Conservation (phyloP, 257 asterid species). For the Craterostigma plantagineum region DNA sequence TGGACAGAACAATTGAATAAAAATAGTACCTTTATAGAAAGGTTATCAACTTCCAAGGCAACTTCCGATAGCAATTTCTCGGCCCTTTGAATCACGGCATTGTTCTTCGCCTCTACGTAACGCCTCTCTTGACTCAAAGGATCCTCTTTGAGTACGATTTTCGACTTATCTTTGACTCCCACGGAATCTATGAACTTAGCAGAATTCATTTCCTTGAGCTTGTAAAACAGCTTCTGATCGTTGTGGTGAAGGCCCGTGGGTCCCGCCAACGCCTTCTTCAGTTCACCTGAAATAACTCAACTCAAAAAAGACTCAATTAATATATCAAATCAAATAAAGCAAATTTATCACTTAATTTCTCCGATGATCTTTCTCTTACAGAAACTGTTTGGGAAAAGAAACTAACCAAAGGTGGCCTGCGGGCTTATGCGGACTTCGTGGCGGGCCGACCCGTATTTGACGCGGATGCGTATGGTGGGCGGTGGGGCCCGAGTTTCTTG, state of each 20-base stretch:
- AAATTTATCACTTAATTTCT: too few relatives aligned
- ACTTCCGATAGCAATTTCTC: constrained; percentile 48
- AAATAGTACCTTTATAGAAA: constrained; percentile 40
- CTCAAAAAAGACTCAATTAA: background rate
- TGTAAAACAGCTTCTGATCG: constrained; percentile 74
- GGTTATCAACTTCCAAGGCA: constrained; percentile 58
- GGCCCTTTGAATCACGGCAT: constrained; percentile 48
- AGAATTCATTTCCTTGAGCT: constrained; percentile 67
- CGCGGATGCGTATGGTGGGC: constrained; percentile 69
- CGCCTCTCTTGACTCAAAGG: constrained; percentile 64
- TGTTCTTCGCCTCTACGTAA: constrained; percentile 46
- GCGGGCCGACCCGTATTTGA: constrained; percentile 53
- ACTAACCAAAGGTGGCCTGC: constrained; percentile 64
- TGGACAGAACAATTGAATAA: background rate
- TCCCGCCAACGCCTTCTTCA: constrained; percentile 76
- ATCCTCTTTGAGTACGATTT: constrained; percentile 64
- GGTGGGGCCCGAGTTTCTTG: constrained; percentile 39
- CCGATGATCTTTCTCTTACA: too few relatives aligned
- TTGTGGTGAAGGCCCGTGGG: constrained; percentile 83
- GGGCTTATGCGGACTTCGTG: constrained; percentile 60
- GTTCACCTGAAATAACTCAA: constrained; percentile 28
- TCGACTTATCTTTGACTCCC: constrained; percentile 80
- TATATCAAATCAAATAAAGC: too few relatives aligned
- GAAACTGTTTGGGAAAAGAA: background rate
- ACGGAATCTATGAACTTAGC: constrained; percentile 43